A percentile compares a stretch with the other conserved stretches of the same genome.
These are phyloP conservation scores for Crucihimalaya himalaica DNA, from an alignment of 345 rosid genomes.

Conservation along the genomic window DNA sequence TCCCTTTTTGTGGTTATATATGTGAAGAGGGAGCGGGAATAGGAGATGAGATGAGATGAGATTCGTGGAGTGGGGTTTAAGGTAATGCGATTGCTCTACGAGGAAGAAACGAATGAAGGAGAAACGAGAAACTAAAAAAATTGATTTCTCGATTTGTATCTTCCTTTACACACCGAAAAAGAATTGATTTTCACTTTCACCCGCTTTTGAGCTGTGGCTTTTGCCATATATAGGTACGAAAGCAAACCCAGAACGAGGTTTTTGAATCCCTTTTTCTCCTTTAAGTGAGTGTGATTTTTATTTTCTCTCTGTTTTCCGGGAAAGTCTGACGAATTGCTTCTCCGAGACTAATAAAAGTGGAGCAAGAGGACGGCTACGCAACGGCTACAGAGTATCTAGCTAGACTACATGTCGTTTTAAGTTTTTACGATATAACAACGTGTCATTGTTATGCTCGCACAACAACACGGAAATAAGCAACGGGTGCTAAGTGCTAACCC, in stretches of 20 bases:
- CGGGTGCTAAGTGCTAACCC: neutral
- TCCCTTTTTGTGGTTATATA: constrained; percentile 19
- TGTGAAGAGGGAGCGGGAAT: constrained; percentile 21
- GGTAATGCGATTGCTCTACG: constrained; percentile 57
- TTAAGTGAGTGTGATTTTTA: constrained; percentile 11
- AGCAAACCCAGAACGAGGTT: constrained; percentile 27
- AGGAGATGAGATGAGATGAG: constrained; percentile 25
- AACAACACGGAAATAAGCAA: neutral
- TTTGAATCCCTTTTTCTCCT: constrained; percentile 14
- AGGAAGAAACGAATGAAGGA: constrained; percentile 60
- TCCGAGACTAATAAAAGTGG: neutral
- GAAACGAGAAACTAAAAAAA: neutral
- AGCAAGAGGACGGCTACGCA: neutral
- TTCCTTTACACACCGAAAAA: neutral
- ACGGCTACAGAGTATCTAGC: constrained; percentile 2
- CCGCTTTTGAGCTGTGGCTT: constrained; percentile 26
- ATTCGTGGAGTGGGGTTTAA: constrained; percentile 68
- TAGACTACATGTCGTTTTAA: constrained; percentile 30
- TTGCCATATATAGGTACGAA: neutral
- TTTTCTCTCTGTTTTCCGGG: constrained; percentile 1
- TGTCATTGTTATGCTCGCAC: neutral
- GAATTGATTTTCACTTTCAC: neutral
- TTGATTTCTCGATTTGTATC: constrained; percentile 4
- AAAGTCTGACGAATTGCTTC: constrained; percentile 17
- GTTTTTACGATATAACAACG: neutral